Percentiles rank a stretch among this genome's conserved stretches.
phyloP scores from a whole-genome alignment of 2,329 filamentous ascomycete genomes.

The Exophiala sp. region DNA sequence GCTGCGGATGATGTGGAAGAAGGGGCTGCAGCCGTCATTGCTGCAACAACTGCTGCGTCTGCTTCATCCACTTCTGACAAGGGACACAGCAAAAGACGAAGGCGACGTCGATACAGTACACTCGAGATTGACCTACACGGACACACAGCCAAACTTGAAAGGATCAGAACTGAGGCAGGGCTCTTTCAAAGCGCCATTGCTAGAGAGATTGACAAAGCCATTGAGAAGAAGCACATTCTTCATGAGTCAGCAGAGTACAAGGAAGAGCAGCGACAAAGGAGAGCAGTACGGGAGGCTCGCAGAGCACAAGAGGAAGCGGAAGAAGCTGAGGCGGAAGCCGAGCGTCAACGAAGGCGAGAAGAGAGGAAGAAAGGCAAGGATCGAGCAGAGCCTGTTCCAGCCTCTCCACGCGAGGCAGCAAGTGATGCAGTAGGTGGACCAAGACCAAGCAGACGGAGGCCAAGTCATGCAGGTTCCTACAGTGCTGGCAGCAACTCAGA shows the following conservation, averaged over 20 bases:
- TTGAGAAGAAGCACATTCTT: slow-evolving; percentile 29
- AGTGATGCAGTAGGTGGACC: slow-evolving; percentile 1
- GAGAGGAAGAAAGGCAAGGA: slow-evolving; percentile 11
- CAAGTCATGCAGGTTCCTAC: slow-evolving; percentile 19
- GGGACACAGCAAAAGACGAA: slow-evolving; percentile 16
- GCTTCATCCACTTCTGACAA: slow-evolving; percentile 6
- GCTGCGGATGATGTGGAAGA: slow-evolving; percentile 8
- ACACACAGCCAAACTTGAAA: slow-evolving; percentile 33
- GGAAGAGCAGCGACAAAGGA: slow-evolving; percentile 15
- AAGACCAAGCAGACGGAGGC: slow-evolving; percentile 9
- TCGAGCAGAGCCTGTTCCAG: not conserved
- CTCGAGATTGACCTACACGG: slow-evolving; percentile 20
- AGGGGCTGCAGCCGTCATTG: slow-evolving; percentile 9
- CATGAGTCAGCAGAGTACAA: slow-evolving; percentile 25
- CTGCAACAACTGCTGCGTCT: slow-evolving; percentile 16
- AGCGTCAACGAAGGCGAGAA: slow-evolving; percentile 6
- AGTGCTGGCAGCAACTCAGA: slow-evolving; percentile 16
- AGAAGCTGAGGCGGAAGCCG: slow-evolving; percentile 2
- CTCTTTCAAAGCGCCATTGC: slow-evolving; percentile 33
- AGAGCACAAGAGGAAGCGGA: slow-evolving; percentile 22
- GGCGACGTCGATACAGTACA: slow-evolving; percentile 14
- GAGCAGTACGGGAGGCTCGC: slow-evolving; percentile 17
- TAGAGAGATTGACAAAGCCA: slow-evolving; percentile 29
- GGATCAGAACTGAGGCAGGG: slow-evolving; percentile 32
- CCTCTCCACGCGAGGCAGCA: not conserved